phyloP scores from a whole-genome alignment of 306 rosid genomes.

The Casuarina equisetifolia region DNA sequence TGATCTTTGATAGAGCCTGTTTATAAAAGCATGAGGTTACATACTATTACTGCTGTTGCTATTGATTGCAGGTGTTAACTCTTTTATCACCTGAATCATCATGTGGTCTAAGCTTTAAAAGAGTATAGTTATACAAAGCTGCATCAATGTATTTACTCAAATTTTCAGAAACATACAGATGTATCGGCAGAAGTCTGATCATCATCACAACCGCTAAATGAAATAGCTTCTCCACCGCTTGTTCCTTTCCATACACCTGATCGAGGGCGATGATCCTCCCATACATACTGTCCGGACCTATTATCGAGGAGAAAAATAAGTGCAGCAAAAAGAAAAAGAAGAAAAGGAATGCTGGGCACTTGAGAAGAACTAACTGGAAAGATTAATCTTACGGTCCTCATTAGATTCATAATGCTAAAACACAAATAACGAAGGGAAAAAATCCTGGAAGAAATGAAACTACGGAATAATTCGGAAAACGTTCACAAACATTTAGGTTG shows the following conservation, averaged over 20 bases:
- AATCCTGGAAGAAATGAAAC: not conserved
- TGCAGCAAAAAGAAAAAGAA: not conserved
- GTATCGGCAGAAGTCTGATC: conserved; percentile 97
- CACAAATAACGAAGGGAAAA: not conserved
- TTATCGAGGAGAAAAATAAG: conserved; percentile 3
- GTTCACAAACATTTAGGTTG: not conserved
- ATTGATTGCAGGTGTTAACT: not conserved
- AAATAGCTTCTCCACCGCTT: conserved; percentile 87
- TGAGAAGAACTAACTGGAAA: not conserved
- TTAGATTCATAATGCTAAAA: not conserved
- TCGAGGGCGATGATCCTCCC: conserved; percentile 99
- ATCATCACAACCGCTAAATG: conserved; percentile 92
- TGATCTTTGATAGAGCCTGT: conserved; percentile 92
- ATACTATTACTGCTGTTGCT: not conserved
- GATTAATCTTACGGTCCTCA: not conserved
- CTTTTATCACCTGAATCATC: conserved; percentile 1
- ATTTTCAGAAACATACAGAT: conserved; percentile 59
- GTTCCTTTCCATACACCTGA: conserved; percentile 95
- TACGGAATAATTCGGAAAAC: not conserved
- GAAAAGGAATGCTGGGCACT: not conserved
- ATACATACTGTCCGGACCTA: conserved; percentile 77
- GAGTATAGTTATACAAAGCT: not conserved
- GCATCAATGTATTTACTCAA: conserved; percentile 4
- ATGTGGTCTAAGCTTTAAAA: not conserved
- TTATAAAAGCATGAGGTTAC: conserved; percentile 9